Evolutionary conservation across 2,329 filamentous ascomycete genomes (phyloP), one percentile per base, ranked within the genome.

Genomic region (Metarhizium guizhouense): DNA sequence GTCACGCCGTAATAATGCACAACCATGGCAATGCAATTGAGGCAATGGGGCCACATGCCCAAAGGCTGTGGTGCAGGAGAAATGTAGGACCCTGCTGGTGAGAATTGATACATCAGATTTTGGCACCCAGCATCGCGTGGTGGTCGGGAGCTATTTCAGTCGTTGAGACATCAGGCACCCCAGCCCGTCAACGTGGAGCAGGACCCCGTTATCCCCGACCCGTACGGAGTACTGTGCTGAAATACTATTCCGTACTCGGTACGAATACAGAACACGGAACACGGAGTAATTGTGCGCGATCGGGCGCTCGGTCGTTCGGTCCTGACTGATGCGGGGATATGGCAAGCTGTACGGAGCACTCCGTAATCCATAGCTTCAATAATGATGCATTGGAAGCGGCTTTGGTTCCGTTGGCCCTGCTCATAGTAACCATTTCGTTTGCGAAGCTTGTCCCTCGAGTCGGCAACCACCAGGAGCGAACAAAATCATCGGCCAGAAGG

Each of bases 41-140:
- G 38, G 14, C 38, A 40, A 40, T 16, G 38, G 5, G 38, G 14
- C 11, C 38, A 16, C 14, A 40, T 40, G 13, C 13, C 8, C 34
- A 36, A 36, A 36, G 34, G 34, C 34, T 36, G 34, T 36, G 34
- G 34, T 40, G 14, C 38, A 40, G 38, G 14, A 16, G 14, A 16
- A 40, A 16, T 40, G 14, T 16, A 40, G 20, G 42, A 6, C 18
- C 6, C 25, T 48, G 45, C 14, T 53, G 51, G 54, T 32, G 34
- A 56, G 52, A 58, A 50, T 54, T 56, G 54, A 54, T 54, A 54
- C 36, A 58, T 57, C 52, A 58, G 54, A 58, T 54, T 29, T 30
- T 48, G 20, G 18, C n/a, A 13, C 20, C 14, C 20, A 13, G 20
- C 25, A 8, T 48, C 45, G 45, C 45, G 20, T 48, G 25, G 45